These are phyloP conservation scores for Coleophoma crateriformis DNA, from an alignment of 2,329 filamentous ascomycete species.

Conservation along the genomic window DNA sequence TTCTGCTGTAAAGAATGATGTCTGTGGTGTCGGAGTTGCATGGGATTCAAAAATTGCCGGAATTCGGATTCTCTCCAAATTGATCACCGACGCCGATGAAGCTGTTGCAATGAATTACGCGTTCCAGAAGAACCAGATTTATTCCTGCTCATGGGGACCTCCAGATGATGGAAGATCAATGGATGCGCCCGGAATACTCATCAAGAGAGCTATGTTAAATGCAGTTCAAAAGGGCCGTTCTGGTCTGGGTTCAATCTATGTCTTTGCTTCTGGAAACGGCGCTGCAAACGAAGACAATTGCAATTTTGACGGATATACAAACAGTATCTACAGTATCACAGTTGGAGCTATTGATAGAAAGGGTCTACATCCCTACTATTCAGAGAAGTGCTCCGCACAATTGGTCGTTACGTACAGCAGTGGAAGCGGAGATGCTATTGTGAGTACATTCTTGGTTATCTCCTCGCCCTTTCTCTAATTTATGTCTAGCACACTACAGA, in stretches of 20 bases:
- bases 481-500: constrained; percentile 75
- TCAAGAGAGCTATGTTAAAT: constrained; percentile 85
- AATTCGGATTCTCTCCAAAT: constrained; percentile 84
- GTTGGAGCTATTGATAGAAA: constrained; percentile 88
- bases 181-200: constrained; percentile 87
- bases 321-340: constrained; percentile 98
- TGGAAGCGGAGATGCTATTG: constrained; percentile 79
- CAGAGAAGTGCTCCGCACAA: constrained; percentile 91
- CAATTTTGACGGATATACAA: constrained; percentile 99
- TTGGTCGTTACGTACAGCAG: constrained; percentile 96
- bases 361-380: constrained; percentile 90
- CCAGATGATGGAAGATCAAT: constrained; percentile 90
- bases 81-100: constrained; percentile 89
- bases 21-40: constrained; percentile 92
- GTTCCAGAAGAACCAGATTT: constrained; percentile 88
- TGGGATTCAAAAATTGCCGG: constrained; percentile 89
- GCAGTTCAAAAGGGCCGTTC: constrained; percentile 82
- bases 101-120: constrained; percentile 89
- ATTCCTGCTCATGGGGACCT: constrained; percentile 98
- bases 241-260: constrained; percentile 85
- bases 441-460: constrained; percentile 28
- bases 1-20: constrained; percentile 83
- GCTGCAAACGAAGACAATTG: constrained; percentile 87
- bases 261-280: constrained; percentile 95
- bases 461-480: constrained; percentile 15